A percentile compares a stretch with the other conserved stretches of the same genome.
These are phyloP conservation scores for Irpex lacteus DNA, from an alignment of 1,284 basidiomycete genomes.

Conservation along the genomic window DNA sequence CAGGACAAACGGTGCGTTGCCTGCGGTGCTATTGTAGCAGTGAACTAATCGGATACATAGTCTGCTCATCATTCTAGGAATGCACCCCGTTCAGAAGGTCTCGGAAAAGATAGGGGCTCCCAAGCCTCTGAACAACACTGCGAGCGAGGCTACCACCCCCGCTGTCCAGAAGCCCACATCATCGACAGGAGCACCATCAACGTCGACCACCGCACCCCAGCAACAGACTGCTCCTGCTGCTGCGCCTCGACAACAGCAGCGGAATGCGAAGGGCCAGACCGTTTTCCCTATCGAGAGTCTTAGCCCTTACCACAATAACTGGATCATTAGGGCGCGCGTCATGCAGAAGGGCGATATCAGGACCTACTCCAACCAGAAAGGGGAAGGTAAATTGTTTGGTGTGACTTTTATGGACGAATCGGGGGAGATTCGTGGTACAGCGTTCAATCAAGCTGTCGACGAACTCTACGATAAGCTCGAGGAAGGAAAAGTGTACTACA, in stretches of 20 bases:
- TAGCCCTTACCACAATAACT: conserved; percentile 97
- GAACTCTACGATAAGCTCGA: conserved; percentile 82
- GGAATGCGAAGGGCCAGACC: conserved; percentile 32
- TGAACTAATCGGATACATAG: conserved; percentile 37
- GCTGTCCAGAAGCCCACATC: conserved; percentile 23
- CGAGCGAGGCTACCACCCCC: conserved; percentile 21
- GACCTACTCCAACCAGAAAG: conserved; percentile 86
- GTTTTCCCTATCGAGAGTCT: conserved; percentile 92
- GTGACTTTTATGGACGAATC: conserved; percentile 95
- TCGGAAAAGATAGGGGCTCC: conserved; percentile 80
- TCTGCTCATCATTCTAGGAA: conserved; percentile 81
- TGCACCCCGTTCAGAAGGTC: conserved; percentile 54
- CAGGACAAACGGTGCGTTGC: conserved; percentile 67
- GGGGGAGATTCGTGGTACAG: conserved; percentile 91
- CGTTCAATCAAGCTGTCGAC: conserved; percentile 88
- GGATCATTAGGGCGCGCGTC: conserved; percentile 97
- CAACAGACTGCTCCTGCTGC: conserved; percentile 14
- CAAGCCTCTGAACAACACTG: conserved; percentile 25
- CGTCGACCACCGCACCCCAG: conserved; percentile 20
- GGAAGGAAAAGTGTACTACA: conserved; percentile 92
- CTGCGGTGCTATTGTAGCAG: background rate
- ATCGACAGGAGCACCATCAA: conserved; percentile 7
- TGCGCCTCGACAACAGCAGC: conserved; percentile 24
- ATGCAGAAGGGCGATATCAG: conserved; percentile 89
- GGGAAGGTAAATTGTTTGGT: conserved; percentile 95